Evolutionary conservation across 352 stramenopile species (phyloP).

Genomic region (Phytopythium chamaehyphon): DNA sequence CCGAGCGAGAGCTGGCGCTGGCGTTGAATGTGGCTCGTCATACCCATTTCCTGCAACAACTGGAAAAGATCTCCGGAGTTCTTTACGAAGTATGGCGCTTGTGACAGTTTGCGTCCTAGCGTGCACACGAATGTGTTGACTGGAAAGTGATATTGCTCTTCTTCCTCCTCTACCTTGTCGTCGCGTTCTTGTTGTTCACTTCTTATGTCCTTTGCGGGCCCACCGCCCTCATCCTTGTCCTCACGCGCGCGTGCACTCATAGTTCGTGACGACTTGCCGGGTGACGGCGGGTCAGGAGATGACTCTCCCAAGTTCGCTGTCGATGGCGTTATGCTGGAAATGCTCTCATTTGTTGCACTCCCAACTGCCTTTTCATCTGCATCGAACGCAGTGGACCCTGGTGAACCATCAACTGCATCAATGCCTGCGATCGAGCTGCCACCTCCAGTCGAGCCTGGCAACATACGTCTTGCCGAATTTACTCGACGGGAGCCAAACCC

Average conservation of each 20-base stretch:
- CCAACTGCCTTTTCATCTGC: conserved; percentile 4
- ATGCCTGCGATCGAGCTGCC: background rate
- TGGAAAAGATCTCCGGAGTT: conserved; percentile 84
- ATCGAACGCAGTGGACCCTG: background rate
- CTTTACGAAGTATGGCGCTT: conserved; percentile 86
- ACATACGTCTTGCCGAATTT: background rate
- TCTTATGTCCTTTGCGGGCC: background rate
- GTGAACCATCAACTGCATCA: background rate
- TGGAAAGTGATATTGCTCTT: conserved; percentile 62
- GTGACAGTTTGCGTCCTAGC: conserved; percentile 72
- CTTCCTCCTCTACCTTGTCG: conserved; percentile 31
- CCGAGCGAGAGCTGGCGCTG: conserved; percentile 64
- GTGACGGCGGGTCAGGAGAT: too few species aligned
- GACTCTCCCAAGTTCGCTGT: conserved; percentile 13
- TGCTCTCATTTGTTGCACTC: conserved; percentile 15
- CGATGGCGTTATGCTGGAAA: conserved; percentile 9
- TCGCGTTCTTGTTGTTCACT: conserved; percentile 9
- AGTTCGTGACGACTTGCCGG: conserved; percentile 5
- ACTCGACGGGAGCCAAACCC: background rate
- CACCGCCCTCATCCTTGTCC: conserved; percentile 11
- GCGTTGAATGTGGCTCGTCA: conserved; percentile 74
- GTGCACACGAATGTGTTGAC: conserved; percentile 87
- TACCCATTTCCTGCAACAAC: conserved; percentile 78
- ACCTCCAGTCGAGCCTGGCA: conserved; percentile 6
- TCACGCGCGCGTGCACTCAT: conserved; percentile 9